These are phyloP conservation scores for Epithele typhae DNA, from an alignment of 768 basidiomycete genomes.

Conservation along the genomic window DNA sequence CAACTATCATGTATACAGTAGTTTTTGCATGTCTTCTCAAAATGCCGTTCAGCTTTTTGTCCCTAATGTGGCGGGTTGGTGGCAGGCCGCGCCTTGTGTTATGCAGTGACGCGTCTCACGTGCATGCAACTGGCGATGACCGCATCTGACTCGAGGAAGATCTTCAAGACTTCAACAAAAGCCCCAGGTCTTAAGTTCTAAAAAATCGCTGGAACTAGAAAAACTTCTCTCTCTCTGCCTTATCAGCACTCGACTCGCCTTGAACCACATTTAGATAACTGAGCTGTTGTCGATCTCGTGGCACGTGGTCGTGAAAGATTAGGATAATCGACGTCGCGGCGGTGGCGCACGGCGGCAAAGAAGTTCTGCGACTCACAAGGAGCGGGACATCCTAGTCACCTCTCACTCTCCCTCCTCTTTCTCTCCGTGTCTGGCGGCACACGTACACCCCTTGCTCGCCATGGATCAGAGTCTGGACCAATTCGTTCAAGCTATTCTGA, in stretches of 20 bases:
- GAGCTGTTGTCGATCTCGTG: constrained; percentile 9
- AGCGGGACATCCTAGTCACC: not conserved
- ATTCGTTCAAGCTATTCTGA: constrained; percentile 79
- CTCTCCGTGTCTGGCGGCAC: constrained; percentile 15
- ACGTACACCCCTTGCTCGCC: not conserved
- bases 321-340: constrained; percentile 18
- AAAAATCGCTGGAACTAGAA: too few relatives aligned
- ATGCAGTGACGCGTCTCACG: constrained; percentile 9
- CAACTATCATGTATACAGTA: too few relatives aligned
- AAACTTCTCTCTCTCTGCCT: too few relatives aligned
- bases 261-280: too few relatives aligned
- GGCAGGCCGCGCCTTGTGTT: too few relatives aligned
- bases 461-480: constrained; percentile 79
- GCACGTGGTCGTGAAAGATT: constrained; percentile 21
- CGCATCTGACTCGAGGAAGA: constrained; percentile 8
- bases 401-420: not conserved
- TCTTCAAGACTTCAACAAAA: not conserved
- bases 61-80: too few relatives aligned
- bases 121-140: constrained; percentile 6
- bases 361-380: not conserved
- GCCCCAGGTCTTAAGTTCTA: not conserved
- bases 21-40: too few relatives aligned
- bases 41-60: too few relatives aligned
- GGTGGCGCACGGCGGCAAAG: constrained; percentile 6
- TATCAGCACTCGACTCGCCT: too few relatives aligned